Evolutionary conservation across 2,329 filamentous ascomycete genomes (phyloP).

Genomic region (Talaromyces sp.): DNA sequence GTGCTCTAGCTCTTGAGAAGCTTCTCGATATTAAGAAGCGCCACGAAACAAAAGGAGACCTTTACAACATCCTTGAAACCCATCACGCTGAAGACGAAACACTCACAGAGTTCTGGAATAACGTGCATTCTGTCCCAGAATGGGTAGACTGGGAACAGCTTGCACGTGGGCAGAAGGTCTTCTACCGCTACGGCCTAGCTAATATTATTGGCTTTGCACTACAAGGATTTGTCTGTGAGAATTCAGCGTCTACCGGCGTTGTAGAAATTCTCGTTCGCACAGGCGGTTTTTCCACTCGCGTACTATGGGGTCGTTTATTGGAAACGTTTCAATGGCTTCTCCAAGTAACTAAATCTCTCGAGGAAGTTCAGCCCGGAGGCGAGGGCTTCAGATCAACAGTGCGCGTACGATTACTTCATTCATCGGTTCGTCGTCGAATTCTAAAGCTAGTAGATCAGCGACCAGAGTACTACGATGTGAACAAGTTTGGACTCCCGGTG

Average conservation of each 20-base stretch:
- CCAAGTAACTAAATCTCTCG: conserved; percentile 60
- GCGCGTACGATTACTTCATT: conserved; percentile 63
- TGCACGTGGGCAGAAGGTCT: conserved; percentile 67
- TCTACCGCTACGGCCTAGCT: conserved; percentile 68
- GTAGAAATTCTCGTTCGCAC: conserved; percentile 69
- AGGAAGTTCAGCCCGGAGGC: conserved; percentile 62
- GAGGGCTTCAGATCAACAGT: conserved; percentile 60
- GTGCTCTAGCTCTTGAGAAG: conserved; percentile 12
- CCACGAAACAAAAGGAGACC: conserved; percentile 43
- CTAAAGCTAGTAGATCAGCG: conserved; percentile 50
- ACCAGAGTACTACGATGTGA: conserved; percentile 58
- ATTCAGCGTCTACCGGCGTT: conserved; percentile 59
- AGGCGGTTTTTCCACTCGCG: conserved; percentile 64
- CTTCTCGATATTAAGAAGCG: conserved; percentile 12
- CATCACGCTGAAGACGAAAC: conserved; percentile 55
- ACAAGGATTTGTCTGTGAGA: conserved; percentile 19
- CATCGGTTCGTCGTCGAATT: conserved; percentile 62
- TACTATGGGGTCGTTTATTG: conserved; percentile 59
- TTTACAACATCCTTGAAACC: conserved; percentile 60
- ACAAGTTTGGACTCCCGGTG: conserved; percentile 59
- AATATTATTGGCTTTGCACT: conserved; percentile 18
- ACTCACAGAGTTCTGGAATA: conserved; percentile 57
- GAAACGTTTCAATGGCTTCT: conserved; percentile 72
- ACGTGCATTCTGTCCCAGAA: conserved; percentile 62
- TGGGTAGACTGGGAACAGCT: conserved; percentile 80